A percentile compares a stretch with the other conserved stretches of the same genome.
Evolutionary conservation across 2,329 filamentous ascomycete species (phyloP).

Genomic region (Cryphonectria parasitica): DNA sequence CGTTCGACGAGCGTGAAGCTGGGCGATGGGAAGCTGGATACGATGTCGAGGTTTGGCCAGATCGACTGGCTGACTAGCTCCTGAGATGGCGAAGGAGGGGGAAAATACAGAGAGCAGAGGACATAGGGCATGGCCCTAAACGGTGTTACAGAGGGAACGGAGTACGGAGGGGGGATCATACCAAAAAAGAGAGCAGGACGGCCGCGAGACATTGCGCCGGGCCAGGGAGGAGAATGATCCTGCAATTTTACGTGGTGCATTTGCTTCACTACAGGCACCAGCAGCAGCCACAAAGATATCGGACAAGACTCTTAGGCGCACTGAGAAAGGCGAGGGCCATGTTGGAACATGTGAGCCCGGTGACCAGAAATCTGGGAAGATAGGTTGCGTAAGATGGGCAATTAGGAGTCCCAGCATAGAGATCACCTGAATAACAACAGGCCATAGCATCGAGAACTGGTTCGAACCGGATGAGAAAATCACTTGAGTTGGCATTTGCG

Average conservation of each 20-base stretch:
- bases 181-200: neutral
- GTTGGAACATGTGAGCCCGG: neutral
- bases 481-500: neutral
- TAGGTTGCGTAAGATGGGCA: neutral
- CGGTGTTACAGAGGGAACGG: neutral
- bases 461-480: neutral
- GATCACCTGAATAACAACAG: neutral
- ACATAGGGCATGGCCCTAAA: neutral
- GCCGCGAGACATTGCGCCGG: neutral
- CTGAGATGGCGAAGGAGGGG: neutral
- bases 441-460: no score
- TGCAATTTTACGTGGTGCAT: neutral
- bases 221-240: neutral
- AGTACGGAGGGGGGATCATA: neutral
- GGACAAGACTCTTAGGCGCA: neutral
- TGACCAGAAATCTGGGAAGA: neutral
- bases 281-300: neutral
- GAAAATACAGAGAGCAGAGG: neutral
- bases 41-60: conserved; percentile 53
- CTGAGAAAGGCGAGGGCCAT: neutral
- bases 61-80: conserved; percentile 51
- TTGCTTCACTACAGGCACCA: neutral
- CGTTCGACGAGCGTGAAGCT: conserved; percentile 86
- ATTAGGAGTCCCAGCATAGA: neutral
- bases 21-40: conserved; percentile 82